phyloP scores from a whole-genome alignment of 306 rosid genomes.

The Dryas alaskensis region DNA sequence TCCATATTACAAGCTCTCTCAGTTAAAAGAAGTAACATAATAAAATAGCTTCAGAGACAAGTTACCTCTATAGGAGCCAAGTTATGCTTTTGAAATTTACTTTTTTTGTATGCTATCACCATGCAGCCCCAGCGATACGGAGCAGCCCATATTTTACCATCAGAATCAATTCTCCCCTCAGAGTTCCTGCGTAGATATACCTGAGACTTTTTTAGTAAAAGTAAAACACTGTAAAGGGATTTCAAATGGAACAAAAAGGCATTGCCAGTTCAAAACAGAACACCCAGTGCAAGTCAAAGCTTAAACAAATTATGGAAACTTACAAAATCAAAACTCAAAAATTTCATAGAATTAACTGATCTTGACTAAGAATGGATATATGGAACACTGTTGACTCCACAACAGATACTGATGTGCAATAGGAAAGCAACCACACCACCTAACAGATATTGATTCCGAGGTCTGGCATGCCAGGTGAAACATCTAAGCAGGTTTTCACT shows the following conservation, averaged over 20 bases:
- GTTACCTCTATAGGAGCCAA: slow-evolving; percentile 75
- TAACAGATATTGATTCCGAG: not conserved
- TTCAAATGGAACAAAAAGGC: not conserved
- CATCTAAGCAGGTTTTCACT: slow-evolving; percentile 5
- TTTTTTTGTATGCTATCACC: slow-evolving; percentile 90
- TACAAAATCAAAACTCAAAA: not conserved
- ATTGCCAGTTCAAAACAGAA: not conserved
- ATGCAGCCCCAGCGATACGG: slow-evolving; percentile 95
- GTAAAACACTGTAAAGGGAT: not conserved
- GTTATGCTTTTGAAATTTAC: slow-evolving; percentile 61
- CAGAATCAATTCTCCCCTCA: slow-evolving; percentile 69
- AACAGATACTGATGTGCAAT: not conserved
- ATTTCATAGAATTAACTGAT: not conserved
- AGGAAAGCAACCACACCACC: not conserved
- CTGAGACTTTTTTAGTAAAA: slow-evolving; percentile 55
- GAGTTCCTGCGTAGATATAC: slow-evolving; percentile 77
- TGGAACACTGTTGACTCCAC: not conserved
- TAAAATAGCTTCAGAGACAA: not conserved
- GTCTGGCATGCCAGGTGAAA: not conserved
- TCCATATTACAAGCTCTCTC: not conserved
- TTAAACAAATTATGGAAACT: not conserved
- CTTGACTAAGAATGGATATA: not conserved
- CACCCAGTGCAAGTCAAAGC: not conserved
- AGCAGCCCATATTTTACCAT: slow-evolving; percentile 81
- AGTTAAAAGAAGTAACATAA: not conserved